A percentile compares a stretch with the other conserved stretches of the same genome.
These are phyloP conservation scores for Pseudogymnoascus sp. DNA, from an alignment of 2,329 filamentous ascomycete species.

Conservation along the genomic window DNA sequence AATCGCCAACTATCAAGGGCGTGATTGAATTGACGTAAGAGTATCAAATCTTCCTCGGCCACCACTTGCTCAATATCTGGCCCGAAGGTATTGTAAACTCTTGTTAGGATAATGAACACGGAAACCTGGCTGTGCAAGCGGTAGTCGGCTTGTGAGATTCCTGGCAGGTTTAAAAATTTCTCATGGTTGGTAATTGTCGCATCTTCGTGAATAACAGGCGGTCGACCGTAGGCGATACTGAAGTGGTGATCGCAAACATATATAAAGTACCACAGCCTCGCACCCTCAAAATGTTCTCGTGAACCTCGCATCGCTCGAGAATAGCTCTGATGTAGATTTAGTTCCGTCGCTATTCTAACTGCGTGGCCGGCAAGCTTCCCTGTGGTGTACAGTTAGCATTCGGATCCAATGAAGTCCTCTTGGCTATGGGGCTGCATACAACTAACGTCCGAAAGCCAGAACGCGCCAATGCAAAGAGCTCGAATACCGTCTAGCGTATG, in stretches of 20 bases:
- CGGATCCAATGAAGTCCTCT: not conserved
- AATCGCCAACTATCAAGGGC: constrained; percentile 31
- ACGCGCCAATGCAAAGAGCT: constrained; percentile 51
- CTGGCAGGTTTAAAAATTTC: constrained; percentile 40
- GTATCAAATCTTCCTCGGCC: constrained; percentile 30
- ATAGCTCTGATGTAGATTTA: constrained; percentile 46
- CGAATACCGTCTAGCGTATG: constrained; percentile 50
- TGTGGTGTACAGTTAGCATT: constrained; percentile 33
- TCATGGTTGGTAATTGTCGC: constrained; percentile 48
- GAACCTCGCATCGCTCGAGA: constrained; percentile 40
- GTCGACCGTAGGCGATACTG: constrained; percentile 54
- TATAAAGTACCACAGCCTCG: constrained; percentile 53
- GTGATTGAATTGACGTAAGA: constrained; percentile 29
- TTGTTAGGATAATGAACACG: constrained; percentile 51
- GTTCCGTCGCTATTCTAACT: constrained; percentile 48
- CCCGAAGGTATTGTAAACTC: constrained; percentile 48
- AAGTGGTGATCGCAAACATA: constrained; percentile 61
- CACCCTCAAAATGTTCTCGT: constrained; percentile 42
- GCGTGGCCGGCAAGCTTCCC: constrained; percentile 52
- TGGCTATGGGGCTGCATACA: constrained; percentile 18
- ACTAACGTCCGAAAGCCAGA: constrained; percentile 49
- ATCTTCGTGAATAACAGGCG: constrained; percentile 51
- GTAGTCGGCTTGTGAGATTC: constrained; percentile 44
- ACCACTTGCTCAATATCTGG: constrained; percentile 43
- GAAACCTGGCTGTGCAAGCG: constrained; percentile 51